Conservation (phyloP, 192 early-diverging fungal species). For the Rhizophagus sp. region DNA sequence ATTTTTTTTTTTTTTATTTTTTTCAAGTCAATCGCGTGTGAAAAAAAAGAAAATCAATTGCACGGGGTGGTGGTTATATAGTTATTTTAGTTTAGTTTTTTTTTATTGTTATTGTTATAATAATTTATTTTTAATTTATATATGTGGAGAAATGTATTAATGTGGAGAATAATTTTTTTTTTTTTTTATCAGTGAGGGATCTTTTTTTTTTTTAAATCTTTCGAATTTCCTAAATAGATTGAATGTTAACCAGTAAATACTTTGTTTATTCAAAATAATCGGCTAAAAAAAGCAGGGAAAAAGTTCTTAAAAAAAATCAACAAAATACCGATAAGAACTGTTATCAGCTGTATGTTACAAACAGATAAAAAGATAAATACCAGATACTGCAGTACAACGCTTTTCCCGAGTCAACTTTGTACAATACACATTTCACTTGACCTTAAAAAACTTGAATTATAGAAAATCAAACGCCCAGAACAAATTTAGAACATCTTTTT, state of each 20-base stretch:
- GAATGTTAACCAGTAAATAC: neutral
- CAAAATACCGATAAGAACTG: slow-evolving; percentile 4
- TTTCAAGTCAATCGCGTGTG: slow-evolving; percentile 3
- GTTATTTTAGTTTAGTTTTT: neutral
- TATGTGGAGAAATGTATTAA: neutral
- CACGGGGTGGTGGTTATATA: neutral
- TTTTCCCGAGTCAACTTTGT: neutral
- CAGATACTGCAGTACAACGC: neutral
- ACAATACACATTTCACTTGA: neutral
- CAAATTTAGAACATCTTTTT: neutral
- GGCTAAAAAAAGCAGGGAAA: neutral
- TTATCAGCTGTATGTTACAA: slow-evolving; percentile 14
- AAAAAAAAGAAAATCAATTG: slow-evolving; percentile 14
- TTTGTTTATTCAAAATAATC: slow-evolving; percentile 8
- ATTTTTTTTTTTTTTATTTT: neutral
- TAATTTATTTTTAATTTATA: slow-evolving; percentile 9
- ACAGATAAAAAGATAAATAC: slow-evolving; percentile 20
- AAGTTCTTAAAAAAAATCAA: neutral
- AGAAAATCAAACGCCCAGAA: neutral
- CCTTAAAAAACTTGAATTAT: neutral
- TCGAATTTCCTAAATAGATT: neutral
- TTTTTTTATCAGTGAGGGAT: slow-evolving; percentile 15
- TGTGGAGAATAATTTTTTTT: slow-evolving; percentile 3
- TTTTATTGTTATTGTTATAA: neutral
- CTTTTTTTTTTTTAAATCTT: neutral